Conservation (phyloP, 768 basidiomycete species). For the Agaricus sinodeliciosus region DNA sequence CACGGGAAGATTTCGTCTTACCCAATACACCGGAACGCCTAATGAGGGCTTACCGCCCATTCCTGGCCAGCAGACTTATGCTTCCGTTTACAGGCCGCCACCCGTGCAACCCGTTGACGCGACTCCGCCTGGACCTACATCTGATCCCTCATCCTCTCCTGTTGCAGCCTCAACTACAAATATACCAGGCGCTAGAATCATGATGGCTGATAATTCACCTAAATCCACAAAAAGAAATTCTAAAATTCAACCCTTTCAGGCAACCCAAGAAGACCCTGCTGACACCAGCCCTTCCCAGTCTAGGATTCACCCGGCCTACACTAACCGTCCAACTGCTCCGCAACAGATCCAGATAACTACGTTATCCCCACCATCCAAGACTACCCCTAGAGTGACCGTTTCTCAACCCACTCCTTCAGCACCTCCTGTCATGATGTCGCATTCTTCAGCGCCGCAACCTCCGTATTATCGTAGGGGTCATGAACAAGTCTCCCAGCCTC, state of each 20-base stretch:
- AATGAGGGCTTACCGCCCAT: slow-evolving; percentile 23
- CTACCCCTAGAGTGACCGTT: not conserved
- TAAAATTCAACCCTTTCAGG: not conserved
- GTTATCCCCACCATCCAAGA: not conserved
- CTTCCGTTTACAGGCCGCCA: slow-evolving; percentile 28
- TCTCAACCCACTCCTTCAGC: not conserved
- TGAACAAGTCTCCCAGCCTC: slow-evolving; percentile 11
- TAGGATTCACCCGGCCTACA: slow-evolving; percentile 1
- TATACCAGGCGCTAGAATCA: slow-evolving; percentile 1
- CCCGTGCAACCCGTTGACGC: not conserved
- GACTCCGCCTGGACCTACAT: slow-evolving; percentile 5
- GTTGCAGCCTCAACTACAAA: not conserved
- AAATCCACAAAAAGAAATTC: slow-evolving; percentile 1
- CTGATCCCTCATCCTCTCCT: not conserved
- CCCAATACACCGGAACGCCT: slow-evolving; percentile 28
- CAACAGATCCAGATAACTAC: not conserved
- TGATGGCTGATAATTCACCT: not conserved
- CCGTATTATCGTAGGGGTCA: slow-evolving; percentile 15
- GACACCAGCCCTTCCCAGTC: not conserved
- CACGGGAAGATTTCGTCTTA: slow-evolving; percentile 40
- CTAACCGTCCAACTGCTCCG: not conserved
- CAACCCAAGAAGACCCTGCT: not conserved
- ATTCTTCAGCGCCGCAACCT: not conserved
- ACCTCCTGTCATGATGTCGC: not conserved
- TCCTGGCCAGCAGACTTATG: slow-evolving; percentile 31